Percentiles rank a stretch among this genome's conserved stretches.
Evolutionary conservation across 2,329 filamentous ascomycete genomes (phyloP).

Genomic region (Cercospora beticola): DNA sequence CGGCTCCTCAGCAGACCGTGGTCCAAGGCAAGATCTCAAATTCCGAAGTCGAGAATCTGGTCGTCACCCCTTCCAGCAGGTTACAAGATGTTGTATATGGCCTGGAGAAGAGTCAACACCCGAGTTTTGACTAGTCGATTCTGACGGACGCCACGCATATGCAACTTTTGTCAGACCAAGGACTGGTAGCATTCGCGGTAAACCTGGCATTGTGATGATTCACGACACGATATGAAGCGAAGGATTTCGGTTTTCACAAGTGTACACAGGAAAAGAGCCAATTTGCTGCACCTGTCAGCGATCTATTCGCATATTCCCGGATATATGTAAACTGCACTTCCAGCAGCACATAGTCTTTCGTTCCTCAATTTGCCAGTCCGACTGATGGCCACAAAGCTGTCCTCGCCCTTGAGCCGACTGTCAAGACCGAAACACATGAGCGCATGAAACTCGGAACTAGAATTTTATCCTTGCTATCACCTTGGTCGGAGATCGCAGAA

Average conservation of each 20-base stretch:
- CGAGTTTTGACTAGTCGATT: background rate
- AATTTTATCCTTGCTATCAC: background rate
- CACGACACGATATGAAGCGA: background rate
- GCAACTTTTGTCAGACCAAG: background rate
- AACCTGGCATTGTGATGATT: background rate
- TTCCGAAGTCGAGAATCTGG: background rate
- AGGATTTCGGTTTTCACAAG: background rate
- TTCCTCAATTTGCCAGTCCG: background rate
- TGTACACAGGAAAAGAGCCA: no score
- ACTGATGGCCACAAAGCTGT: background rate
- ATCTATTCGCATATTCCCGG: no score
- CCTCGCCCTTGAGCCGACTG: background rate
- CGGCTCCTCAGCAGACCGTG: background rate
- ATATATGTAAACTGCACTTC: background rate
- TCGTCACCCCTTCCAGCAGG: background rate
- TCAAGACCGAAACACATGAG: background rate
- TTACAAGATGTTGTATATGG: background rate
- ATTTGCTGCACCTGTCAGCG: no score
- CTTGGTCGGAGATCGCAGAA: background rate
- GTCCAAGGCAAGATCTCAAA: background rate
- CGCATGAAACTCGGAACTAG: background rate
- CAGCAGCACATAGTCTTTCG: background rate
- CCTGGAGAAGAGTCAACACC: background rate
- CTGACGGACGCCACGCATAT: background rate
- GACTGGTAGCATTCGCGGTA: background rate